Evolutionary conservation across 345 rosid genomes (phyloP), one percentile per base, ranked within the genome.

Genomic region (Mangifera indica): DNA sequence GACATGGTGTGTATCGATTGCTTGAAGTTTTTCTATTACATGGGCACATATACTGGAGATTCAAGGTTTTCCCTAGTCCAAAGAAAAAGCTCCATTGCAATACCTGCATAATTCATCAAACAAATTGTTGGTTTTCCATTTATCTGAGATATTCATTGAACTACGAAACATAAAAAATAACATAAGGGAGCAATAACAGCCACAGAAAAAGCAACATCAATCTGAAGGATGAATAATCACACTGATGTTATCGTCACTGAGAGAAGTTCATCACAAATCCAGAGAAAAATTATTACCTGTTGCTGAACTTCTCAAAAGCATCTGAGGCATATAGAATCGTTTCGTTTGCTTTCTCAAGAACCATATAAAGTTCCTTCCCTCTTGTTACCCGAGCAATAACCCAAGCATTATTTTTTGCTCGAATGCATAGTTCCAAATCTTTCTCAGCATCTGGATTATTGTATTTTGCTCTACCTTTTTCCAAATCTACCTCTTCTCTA

Each of bases 301-400:
- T 84, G 83, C 98, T 91, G 81, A 95, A 95, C 83, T 87, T 91
- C 78, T 95, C 97, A 64, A 92, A 82, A 55, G 99, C 91, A 63
- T 95, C 93, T n/a, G 96, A 81, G 56, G 98, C 91, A 77, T 91
- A 92, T 51, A 92, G 93, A 74, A 92, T 94, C 3, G 96, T 91
- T 77, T 86, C 94, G 17, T 83, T 83, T 60, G 91, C 96, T 77
- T 91, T 95, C 81, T 95, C 97, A 24, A 95, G 74, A 72, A 87
- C 91, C 93, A 93, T 92, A 80, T 85, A 89, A 67, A 95, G 93
- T 82, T 93, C 97, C 80, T 88, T 91, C 60, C 96, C 94, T 79
- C 87, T 80, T 10, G 78, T 85, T 32, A 88, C 3, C 25, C 82
- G 91, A 51, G 90, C 96, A 20, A 91, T 82, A 66, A 82, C 89